phyloP scores from a whole-genome alignment of 192 early-diverging fungal genomes.

The Backusella macrospora region DNA sequence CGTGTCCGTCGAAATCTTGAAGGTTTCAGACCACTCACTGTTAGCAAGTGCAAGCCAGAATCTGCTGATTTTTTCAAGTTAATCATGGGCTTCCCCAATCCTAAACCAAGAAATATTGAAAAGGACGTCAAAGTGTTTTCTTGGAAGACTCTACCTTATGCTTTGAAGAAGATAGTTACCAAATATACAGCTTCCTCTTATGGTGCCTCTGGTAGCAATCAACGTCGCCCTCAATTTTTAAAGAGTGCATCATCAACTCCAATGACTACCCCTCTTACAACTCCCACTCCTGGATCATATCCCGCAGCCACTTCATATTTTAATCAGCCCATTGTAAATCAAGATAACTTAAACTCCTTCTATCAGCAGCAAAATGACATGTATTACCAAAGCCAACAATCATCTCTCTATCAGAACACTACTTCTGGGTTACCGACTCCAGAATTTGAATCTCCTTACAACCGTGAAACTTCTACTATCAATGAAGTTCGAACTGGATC shows the following conservation, averaged over 20 bases:
- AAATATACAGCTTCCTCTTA: conserved; percentile 57
- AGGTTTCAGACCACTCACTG: conserved; percentile 73
- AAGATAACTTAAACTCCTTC: background rate
- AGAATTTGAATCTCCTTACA: background rate
- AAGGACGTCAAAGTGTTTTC: conserved; percentile 87
- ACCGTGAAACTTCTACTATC: background rate
- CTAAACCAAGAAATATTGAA: conserved; percentile 83
- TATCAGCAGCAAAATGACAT: background rate
- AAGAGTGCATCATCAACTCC: conserved; percentile 1
- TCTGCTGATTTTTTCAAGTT: conserved; percentile 73
- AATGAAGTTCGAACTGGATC: background rate
- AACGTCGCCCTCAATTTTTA: background rate
- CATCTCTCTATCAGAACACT: background rate
- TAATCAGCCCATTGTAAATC: background rate
- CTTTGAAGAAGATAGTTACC: conserved; percentile 75
- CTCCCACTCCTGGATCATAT: background rate
- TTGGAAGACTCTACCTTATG: conserved; percentile 69
- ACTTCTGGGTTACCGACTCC: background rate
- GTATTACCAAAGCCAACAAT: background rate
- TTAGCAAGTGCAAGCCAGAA: conserved; percentile 73
- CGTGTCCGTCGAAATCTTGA: conserved; percentile 85
- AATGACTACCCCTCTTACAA: background rate
- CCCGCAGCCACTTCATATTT: background rate
- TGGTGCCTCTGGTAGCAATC: background rate
- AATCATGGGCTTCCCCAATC: conserved; percentile 80